These are phyloP conservation scores for Lactarius deliciosus DNA, from an alignment of 768 basidiomycete species.

Conservation along the genomic window DNA sequence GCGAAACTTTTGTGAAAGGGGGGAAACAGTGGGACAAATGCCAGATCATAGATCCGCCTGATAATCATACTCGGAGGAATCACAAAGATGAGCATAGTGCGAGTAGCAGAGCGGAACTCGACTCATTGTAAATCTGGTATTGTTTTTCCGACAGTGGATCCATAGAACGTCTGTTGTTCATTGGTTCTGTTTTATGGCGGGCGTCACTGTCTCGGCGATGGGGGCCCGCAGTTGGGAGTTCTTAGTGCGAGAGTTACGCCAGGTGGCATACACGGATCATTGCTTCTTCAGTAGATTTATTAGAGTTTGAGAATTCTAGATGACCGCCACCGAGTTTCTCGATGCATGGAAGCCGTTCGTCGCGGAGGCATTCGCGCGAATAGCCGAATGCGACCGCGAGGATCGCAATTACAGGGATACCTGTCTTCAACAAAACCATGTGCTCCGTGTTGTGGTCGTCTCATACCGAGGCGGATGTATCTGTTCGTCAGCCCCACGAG, in stretches of 20 bases:
- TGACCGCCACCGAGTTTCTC: background rate
- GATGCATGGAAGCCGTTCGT: background rate
- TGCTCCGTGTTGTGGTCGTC: background rate
- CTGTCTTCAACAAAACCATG: background rate
- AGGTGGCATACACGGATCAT: background rate
- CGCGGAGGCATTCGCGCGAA: background rate
- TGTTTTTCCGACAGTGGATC: background rate
- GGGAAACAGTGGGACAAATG: background rate
- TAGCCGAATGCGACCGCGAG: background rate
- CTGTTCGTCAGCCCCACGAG: background rate
- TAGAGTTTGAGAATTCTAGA: constrained; percentile 1
- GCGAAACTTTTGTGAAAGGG: background rate
- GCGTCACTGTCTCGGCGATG: background rate
- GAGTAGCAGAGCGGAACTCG: background rate
- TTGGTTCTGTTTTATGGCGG: background rate
- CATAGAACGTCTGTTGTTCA: background rate
- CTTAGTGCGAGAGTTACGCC: background rate
- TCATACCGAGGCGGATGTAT: background rate
- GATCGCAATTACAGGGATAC: background rate
- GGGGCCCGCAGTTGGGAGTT: background rate
- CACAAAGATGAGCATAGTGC: background rate
- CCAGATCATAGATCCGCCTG: background rate
- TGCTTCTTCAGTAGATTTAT: background rate
- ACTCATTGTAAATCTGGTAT: background rate
- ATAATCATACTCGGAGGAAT: background rate